Base-by-base conservation (phyloP, 768 basidiomycete species). In the Russula brevipes region DNA sequence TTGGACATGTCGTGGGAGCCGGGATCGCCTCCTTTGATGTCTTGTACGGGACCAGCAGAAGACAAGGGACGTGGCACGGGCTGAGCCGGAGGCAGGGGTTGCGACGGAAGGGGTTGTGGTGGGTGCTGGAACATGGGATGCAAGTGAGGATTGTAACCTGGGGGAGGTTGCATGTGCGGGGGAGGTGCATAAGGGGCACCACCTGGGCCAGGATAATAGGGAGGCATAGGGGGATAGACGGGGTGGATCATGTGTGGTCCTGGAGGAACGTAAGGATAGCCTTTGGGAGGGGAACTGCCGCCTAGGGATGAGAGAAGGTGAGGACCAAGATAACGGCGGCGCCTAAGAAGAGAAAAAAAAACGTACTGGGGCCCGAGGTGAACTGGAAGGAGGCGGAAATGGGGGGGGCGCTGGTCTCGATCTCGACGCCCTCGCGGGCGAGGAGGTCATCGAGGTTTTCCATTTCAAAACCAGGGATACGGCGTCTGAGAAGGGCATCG, bases 1-100 rank as follows among this genome's bases (percentile, higher is more conserved):
- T 81, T 85, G 54, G 89, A 87, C 80, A 92, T 82, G 73, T 94
- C 89, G 66, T 89, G 85, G 6, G 85, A 82, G 63, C 87, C 82
- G 4, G 91, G 91, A 70, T 93, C 91, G 67, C 85, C 83, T 54
- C 89, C 90, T 70, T 85, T 88, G 69, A 85, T 81, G 59, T 81
- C 75, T 4, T 47, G 47, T 33, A 52, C 74, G 67, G 19, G 67
- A 41, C 46, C 64, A 39, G 47, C 69, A 30, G 74, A 69, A 16
- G 72, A 69, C 36, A 71, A 63, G 6, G 69, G 69, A 14, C 72
- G 73, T 11, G 70, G 64, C 30, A 70, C 69, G 31, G 73, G 70
- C 12, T 74, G 76, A 5, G 74, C 74, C 14, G 77, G 75, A 44
- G 77, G 76, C 52, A 76, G 72, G 59, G 75, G 74, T 59, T 74